These are phyloP conservation scores for Brassica incana DNA, from an alignment of 345 rosid genomes.

Conservation along the genomic window DNA sequence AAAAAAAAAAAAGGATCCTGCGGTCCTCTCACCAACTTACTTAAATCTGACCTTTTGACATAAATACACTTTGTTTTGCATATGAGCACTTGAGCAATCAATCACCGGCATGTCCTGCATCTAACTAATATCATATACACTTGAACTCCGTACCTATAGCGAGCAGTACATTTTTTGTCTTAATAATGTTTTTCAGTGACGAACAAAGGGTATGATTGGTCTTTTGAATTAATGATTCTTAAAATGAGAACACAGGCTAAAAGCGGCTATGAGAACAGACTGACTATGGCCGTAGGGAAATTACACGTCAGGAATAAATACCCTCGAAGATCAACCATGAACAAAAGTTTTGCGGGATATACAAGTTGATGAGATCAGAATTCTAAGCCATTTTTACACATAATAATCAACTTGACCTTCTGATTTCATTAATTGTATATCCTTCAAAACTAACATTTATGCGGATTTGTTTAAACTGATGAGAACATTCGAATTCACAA, in stretches of 20 bases:
- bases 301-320: neutral
- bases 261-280: neutral
- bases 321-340: neutral
- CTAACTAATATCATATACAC: neutral
- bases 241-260: neutral
- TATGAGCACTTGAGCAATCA: conserved; percentile 35
- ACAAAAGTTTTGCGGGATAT: neutral
- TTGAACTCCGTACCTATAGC: neutral
- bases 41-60: conserved; percentile 29
- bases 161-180: neutral
- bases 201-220: neutral
- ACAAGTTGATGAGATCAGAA: neutral
- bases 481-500: neutral
- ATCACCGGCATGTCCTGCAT: conserved; percentile 15
- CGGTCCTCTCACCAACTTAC: conserved; percentile 38
- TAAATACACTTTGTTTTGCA: conserved; percentile 31
- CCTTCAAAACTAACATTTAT: neutral
- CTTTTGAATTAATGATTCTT: neutral
- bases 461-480: neutral
- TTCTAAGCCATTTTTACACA: neutral
- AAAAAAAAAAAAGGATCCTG: conserved; percentile 37
- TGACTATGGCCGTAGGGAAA: no score
- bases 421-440: neutral
- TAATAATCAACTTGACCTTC: neutral
- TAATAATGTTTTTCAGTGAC: neutral